Evolutionary conservation across 441 rosid genomes (phyloP).

Genomic region (Mallotus repandus): DNA sequence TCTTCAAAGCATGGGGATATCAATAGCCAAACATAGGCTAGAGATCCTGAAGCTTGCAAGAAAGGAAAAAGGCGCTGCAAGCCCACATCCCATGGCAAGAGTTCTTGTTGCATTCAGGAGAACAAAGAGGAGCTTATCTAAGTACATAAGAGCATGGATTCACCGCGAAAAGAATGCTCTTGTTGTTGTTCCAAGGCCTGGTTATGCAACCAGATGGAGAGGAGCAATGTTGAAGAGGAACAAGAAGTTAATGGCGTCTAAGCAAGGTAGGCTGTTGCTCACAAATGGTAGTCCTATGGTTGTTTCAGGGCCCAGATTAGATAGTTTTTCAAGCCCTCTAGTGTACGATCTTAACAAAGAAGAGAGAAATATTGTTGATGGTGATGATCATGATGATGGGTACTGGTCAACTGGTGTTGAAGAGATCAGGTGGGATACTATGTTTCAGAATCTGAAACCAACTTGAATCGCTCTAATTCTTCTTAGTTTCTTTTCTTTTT

Average conservation of each 20-base stretch:
- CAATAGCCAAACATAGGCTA: slow-evolving; percentile 89
- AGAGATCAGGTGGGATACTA: slow-evolving; percentile 77
- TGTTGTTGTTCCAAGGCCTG: slow-evolving; percentile 50
- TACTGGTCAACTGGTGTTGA: slow-evolving; percentile 50
- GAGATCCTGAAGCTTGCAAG: slow-evolving; percentile 88
- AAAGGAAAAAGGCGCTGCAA: slow-evolving; percentile 29
- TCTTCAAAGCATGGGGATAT: slow-evolving; percentile 93
- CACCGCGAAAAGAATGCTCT: slow-evolving; percentile 48
- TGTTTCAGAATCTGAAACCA: slow-evolving; percentile 87
- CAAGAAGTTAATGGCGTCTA: slow-evolving; percentile 42
- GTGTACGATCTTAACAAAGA: slow-evolving; percentile 37
- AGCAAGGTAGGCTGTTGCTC: slow-evolving; percentile 49
- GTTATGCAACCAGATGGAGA: slow-evolving; percentile 45
- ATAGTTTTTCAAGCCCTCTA: slow-evolving; percentile 53
- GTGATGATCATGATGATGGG: slow-evolving; percentile 28
- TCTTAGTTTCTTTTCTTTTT: neutral
- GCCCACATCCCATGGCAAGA: slow-evolving; percentile 42
- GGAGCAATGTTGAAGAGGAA: slow-evolving; percentile 60
- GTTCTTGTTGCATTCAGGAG: slow-evolving; percentile 54
- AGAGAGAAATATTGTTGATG: slow-evolving; percentile 33
- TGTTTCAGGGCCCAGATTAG: slow-evolving; percentile 34
- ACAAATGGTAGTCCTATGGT: slow-evolving; percentile 48
- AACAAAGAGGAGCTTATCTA: slow-evolving; percentile 51
- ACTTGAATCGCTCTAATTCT: slow-evolving; percentile 39
- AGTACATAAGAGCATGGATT: slow-evolving; percentile 47